A percentile compares a stretch with the other conserved stretches of the same genome.
Conservation (phyloP, 2,329 filamentous ascomycete species). For the Aspergillus aculeatinus region DNA sequence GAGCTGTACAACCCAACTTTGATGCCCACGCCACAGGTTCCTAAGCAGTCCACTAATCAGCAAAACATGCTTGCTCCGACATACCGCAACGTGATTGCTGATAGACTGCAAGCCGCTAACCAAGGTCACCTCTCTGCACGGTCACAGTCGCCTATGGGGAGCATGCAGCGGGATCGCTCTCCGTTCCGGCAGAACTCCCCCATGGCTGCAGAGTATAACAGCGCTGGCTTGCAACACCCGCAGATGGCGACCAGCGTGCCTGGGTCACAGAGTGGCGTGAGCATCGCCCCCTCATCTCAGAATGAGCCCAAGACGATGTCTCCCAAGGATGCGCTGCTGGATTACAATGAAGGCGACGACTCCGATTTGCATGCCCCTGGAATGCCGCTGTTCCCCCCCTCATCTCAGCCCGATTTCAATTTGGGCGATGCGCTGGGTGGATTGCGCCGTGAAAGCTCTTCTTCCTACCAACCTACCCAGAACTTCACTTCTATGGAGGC, state of each 20-base stretch:
- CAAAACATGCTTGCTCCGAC: constrained; percentile 51
- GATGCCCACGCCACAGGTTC: constrained; percentile 37
- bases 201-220: constrained; percentile 51
- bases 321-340: constrained; percentile 84
- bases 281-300: constrained; percentile 32
- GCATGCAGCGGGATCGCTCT: constrained; percentile 66
- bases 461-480: constrained; percentile 35
- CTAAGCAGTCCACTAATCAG: constrained; percentile 35
- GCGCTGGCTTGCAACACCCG: constrained; percentile 35
- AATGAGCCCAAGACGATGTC: constrained; percentile 79
- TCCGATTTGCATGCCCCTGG: constrained; percentile 40
- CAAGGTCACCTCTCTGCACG: constrained; percentile 67
- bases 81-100: constrained; percentile 64
- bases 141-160: constrained; percentile 55
- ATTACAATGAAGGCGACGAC: constrained; percentile 73
- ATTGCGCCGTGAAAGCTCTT: constrained; percentile 38
- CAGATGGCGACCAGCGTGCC: constrained; percentile 44
- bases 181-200: constrained; percentile 76
- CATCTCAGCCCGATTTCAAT: constrained; percentile 54
- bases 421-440: constrained; percentile 37
- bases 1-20: constrained; percentile 69
- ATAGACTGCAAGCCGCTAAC: constrained; percentile 76
- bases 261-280: constrained; percentile 32
- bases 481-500: constrained; percentile 45
- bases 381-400: constrained; percentile 64